These are phyloP conservation scores for Allantophomopsis cytisporea DNA, from an alignment of 2,329 filamentous ascomycete species.

Conservation along the genomic window DNA sequence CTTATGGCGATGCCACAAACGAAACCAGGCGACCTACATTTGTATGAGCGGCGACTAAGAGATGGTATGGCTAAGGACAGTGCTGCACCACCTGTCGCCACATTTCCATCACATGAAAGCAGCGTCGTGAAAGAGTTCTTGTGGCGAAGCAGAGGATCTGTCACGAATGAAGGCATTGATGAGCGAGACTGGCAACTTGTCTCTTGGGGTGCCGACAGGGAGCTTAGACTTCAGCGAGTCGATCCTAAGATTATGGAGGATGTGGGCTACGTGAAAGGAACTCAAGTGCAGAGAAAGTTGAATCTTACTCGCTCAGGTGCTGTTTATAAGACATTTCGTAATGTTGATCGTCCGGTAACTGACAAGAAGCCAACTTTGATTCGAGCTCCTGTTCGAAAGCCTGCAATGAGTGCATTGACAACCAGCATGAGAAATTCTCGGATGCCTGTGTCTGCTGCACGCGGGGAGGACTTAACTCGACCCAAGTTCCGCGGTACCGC, in stretches of 20 bases:
- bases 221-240: constrained; percentile 66
- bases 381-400: constrained; percentile 33
- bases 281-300: constrained; percentile 46
- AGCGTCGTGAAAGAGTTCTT: constrained; percentile 81
- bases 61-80: constrained; percentile 29
- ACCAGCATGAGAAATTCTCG: constrained; percentile 26
- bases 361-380: constrained; percentile 48
- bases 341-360: constrained; percentile 45
- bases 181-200: constrained; percentile 85
- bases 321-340: constrained; percentile 72
- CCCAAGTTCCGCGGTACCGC: constrained; percentile 7
- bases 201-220: constrained; percentile 81
- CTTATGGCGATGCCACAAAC: constrained; percentile 86
- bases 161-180: constrained; percentile 55
- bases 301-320: constrained; percentile 74
- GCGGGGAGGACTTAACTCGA: constrained; percentile 11
- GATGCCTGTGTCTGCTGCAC: constrained; percentile 20
- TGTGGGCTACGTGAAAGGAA: constrained; percentile 63
- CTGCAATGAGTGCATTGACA: constrained; percentile 11
- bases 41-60: constrained; percentile 55
- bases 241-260: constrained; percentile 48
- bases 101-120: constrained; percentile 44
- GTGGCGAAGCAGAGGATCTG: constrained; percentile 65
- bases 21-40: constrained; percentile 69
- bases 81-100: constrained; percentile 33